Conservation (phyloP, 352 stramenopile genomes). For the Peronospora destructor region DNA sequence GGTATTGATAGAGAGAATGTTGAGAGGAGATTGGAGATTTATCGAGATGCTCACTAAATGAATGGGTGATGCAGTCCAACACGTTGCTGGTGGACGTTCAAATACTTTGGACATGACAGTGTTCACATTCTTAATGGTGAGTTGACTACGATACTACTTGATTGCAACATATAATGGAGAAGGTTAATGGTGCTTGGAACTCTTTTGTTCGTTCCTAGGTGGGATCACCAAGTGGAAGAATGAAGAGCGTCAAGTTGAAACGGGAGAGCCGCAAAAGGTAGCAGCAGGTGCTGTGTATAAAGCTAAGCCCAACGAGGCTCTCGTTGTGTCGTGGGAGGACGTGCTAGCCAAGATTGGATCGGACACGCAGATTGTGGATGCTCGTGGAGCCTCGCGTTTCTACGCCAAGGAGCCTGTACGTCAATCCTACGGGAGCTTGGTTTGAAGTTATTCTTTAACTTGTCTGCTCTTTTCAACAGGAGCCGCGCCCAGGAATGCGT, state of each 20-base stretch:
- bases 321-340: slow-evolving; percentile 54
- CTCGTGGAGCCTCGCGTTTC: slow-evolving; percentile 84
- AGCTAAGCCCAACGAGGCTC: slow-evolving; percentile 36
- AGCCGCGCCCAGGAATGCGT: slow-evolving; percentile 87
- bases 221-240: slow-evolving; percentile 68
- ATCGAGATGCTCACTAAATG: too few species aligned
- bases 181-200: not conserved
- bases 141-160: not conserved
- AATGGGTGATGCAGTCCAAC: slow-evolving; percentile 33
- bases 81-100: slow-evolving; percentile 87
- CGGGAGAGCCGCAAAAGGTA: slow-evolving; percentile 25
- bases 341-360: slow-evolving; percentile 51
- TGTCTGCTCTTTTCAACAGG: slow-evolving; percentile 27
- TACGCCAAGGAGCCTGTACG: slow-evolving; percentile 70
- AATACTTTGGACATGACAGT: slow-evolving; percentile 81
- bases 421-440: not conserved
- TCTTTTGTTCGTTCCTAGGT: slow-evolving; percentile 19
- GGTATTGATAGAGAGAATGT: slow-evolving; percentile 19
- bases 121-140: slow-evolving; percentile 86
- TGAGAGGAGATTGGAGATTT: too few species aligned
- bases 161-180: not conserved
- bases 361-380: slow-evolving; percentile 87
- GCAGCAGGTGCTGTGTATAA: slow-evolving; percentile 36
- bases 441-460: not conserved
- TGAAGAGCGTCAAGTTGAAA: slow-evolving; percentile 40